A percentile compares a stretch with the other conserved stretches of the same genome.
phyloP scores from a whole-genome alignment of 345 rosid species.

The Citrus glauca region DNA sequence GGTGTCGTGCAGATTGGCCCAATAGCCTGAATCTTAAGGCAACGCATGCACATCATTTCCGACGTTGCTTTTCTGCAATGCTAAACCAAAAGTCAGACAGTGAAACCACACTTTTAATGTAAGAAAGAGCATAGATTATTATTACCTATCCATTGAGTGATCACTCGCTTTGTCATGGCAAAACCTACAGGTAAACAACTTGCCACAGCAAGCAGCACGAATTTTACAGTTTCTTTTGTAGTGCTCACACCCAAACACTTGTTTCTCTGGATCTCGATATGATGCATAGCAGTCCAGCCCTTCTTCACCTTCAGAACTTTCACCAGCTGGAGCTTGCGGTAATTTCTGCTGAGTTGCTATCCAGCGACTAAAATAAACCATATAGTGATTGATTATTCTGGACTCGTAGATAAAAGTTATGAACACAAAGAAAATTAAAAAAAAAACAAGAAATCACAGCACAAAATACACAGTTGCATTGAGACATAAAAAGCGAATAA shows the following conservation, averaged over 20 bases:
- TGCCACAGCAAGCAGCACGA: slow-evolving; percentile 68
- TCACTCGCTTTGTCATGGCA: slow-evolving; percentile 75
- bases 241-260: slow-evolving; percentile 60
- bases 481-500: slow-evolving; percentile 6
- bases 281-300: slow-evolving; percentile 38
- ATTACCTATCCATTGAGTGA: slow-evolving; percentile 67
- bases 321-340: slow-evolving; percentile 31
- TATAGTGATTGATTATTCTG: slow-evolving; percentile 2
- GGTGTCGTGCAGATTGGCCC: slow-evolving; percentile 48
- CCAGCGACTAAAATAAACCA: slow-evolving; percentile 51
- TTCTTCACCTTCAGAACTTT: slow-evolving; percentile 40
- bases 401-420: neutral
- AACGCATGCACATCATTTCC: slow-evolving; percentile 77
- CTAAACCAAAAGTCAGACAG: slow-evolving; percentile 14
- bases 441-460: neutral
- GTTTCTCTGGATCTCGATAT: slow-evolving; percentile 45
- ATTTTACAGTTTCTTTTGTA: slow-evolving; percentile 71
- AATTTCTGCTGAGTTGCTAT: slow-evolving; percentile 66
- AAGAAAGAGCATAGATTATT: neutral
- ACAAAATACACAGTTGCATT: neutral
- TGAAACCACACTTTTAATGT: slow-evolving; percentile 8
- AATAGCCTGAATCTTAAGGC: slow-evolving; percentile 54
- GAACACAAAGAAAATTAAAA: neutral
- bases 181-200: slow-evolving; percentile 60
- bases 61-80: slow-evolving; percentile 53